Evolutionary conservation across 352 stramenopile genomes (phyloP), one percentile per base, ranked within the genome.

Genomic region (Phytophthora idaei): DNA sequence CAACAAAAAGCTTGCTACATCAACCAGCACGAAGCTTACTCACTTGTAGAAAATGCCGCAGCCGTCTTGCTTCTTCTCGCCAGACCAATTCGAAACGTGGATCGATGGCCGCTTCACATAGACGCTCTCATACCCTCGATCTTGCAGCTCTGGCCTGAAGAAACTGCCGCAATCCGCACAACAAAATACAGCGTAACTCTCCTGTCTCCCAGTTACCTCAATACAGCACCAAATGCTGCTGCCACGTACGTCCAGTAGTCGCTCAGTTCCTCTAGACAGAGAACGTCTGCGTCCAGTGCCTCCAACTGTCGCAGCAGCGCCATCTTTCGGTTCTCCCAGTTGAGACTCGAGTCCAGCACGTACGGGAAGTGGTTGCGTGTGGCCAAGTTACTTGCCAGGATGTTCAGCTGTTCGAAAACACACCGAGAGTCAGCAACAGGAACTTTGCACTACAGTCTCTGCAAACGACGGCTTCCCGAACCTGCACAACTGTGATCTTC

Each of bases 21-120:
- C 12, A 64, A 54, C 9, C 17, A 57, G 5, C 32, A 31, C 15
- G 7, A 36, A 3, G 31, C 28, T 31, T 36, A 69, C 81, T 56
- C 32, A 90, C 83, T 94, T 92, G 77, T 87, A 96, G 47, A 96
- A 96, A 67, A 96, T 94, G 14, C 88, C 88, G 31, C 88, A 96
- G 61, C 88, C 88, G 62, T 96, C 88, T 41, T 90, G 82, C 61
- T 96, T 96, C 70, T 92, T 94, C 56, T 94, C 86, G 28, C 88
- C 88, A 14, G 86, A 94, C 88, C 88, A 96, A 36, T 87, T 94
- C 17, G 86, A 94, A 7, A 91, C 72, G 62, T 96, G 82, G 47
- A 93, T 89, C 4, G 88, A 96, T 17, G 88, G 88, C 2, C 88
- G 79, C 70, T 96, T 96, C 25, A 93, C 80, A 54, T 87, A 96